These are phyloP conservation scores for Lipomyces sp. DNA, from an alignment of 805 yeast genomes.

Conservation along the genomic window DNA sequence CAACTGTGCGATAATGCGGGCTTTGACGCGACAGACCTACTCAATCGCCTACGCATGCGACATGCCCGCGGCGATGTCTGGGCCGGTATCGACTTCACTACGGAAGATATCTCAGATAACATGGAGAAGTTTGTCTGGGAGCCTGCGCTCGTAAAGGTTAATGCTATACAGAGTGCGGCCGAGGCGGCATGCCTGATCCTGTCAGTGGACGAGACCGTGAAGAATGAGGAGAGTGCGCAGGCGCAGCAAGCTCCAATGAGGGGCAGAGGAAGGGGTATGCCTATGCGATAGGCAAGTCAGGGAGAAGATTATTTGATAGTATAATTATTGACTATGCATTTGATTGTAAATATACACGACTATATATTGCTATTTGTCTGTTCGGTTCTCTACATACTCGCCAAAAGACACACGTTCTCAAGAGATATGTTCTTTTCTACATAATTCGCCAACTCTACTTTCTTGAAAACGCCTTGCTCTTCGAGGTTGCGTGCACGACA, in stretches of 20 bases:
- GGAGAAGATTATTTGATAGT: no score
- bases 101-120: conserved; percentile 77
- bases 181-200: conserved; percentile 93
- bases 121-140: conserved; percentile 92
- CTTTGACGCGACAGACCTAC: conserved; percentile 90
- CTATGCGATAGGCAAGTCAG: conserved; percentile 4
- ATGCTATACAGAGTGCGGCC: conserved; percentile 92
- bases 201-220: conserved; percentile 89
- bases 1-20: conserved; percentile 99
- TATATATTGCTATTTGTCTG: no score
- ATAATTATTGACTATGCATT: no score
- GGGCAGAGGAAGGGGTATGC: conserved; percentile 28
- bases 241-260: conserved; percentile 34
- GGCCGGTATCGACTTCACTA: conserved; percentile 89
- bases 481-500: conserved; percentile 56
- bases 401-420: conserved; percentile 62
- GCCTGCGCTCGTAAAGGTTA: conserved; percentile 88
- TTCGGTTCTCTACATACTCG: background rate
- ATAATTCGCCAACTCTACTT: conserved; percentile 56
- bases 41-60: conserved; percentile 85
- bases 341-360: no score
- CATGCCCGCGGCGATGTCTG: conserved; percentile 91
- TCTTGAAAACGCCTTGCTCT: conserved; percentile 16
- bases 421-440: conserved; percentile 55
- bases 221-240: conserved; percentile 41